Base-by-base conservation (phyloP, 1,284 basidiomycete species). In the Thecaphora thlaspeos region DNA sequence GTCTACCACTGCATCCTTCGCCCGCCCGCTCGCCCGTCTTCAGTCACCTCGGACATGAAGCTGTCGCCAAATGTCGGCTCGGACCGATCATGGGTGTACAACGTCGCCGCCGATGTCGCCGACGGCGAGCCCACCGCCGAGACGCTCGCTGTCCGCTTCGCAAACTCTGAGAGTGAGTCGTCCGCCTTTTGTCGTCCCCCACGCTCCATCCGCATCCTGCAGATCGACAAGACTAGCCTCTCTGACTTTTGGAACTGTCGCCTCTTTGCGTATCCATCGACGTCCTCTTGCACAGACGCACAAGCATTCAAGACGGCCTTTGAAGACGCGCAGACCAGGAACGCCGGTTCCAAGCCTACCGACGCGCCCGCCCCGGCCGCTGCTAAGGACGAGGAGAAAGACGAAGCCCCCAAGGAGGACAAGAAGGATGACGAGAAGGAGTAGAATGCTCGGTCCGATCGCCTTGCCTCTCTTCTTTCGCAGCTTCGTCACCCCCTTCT, bases 1-100 rank as follows among this genome's bases (percentile, higher is more conserved):
- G 26, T 5, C n/a, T n/a, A n/a, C 26, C 26, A 11, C 26, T 28
- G 26, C 26, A 5, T 28, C 26, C 7, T 28, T 28, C 26, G 26
- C 26, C 26, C 11, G 14, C 34, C 9, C 19, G 1, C 22, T n/a
- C 17, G 18, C 22, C 38, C 23, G 8, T 26, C 21, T 15, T 18
- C 69, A 96, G 94, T 98, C 78, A 82, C 88, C 30, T 70, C 84
- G 45, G 92, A 96, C 63, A 98, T 98, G 90, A 87, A 84, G 75
- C 87, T 99, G 66, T 89, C 93, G 77, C 91, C 94, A 72, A 98
- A 99, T 82, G 91, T 98, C 75, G 95, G 94, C 45, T 97, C 93
- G 48, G 95, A 99, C 83, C 87, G 95, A 80, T 95, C 91, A 72
- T 98, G 95, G 95, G 95, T 99, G 37, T 98, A 68, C 62, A 79